These are phyloP conservation scores for Neonectria sp. DNA, from an alignment of 2,329 filamentous ascomycete genomes.

Conservation along the genomic window DNA sequence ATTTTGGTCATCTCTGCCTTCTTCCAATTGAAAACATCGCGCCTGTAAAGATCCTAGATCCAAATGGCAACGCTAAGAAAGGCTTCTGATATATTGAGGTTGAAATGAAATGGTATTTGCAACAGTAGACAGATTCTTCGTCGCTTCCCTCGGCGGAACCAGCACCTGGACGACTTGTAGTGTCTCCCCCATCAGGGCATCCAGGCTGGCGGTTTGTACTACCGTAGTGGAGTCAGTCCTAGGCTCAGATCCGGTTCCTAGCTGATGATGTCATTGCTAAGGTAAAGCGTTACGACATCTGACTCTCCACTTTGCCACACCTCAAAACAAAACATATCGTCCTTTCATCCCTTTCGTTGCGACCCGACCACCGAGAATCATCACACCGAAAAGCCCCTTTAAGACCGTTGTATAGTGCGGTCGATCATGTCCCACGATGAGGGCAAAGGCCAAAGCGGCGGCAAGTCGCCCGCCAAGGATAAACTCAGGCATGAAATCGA, in stretches of 20 bases:
- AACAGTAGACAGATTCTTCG: no score
- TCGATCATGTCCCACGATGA: slow-evolving; percentile 26
- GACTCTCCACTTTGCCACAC: neutral
- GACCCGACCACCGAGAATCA: neutral
- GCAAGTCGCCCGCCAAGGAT: slow-evolving; percentile 29
- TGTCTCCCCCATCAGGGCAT: no score
- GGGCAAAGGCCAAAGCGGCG: slow-evolving; percentile 16
- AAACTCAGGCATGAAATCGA: slow-evolving; percentile 36
- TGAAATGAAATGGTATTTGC: no score
- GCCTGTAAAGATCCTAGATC: neutral
- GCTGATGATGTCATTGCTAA: no score
- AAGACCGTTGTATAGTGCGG: neutral
- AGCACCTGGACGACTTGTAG: no score
- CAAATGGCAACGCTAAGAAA: neutral
- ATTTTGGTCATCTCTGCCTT: no score
- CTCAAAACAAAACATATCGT: neutral
- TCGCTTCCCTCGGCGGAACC: no score
- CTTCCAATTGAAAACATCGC: no score
- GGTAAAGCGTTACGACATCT: neutral
- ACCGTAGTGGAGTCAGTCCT: no score
- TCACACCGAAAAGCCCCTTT: neutral
- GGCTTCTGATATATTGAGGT: neutral
- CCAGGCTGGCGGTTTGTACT: no score
- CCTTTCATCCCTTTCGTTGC: neutral
- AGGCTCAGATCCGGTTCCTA: no score